Base-by-base conservation (phyloP, 331 rosid genomes). In the Telfairia occidentalis region DNA sequence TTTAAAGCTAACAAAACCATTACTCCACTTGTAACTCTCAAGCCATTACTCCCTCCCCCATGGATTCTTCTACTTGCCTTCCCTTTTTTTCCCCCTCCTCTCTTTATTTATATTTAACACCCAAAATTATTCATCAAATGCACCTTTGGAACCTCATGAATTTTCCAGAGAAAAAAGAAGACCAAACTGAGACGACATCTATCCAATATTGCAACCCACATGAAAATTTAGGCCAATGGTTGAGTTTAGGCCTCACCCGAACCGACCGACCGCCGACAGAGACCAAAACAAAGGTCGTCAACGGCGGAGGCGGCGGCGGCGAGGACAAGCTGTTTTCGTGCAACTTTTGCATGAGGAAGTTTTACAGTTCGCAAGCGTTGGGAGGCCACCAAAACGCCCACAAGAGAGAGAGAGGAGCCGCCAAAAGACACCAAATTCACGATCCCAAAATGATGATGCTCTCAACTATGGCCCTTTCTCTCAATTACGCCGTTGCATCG, bases 361-460 rank as follows among this genome's bases (percentile, higher is more conserved):
- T 92, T 45, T 88, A 85, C 70, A 91, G 91, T 30, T 92, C 97
- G 55, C 97, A 89, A 78, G 97, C 96, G n/a, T 81, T 92, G 53
- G 96, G 97, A 30, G 97, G 97, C 50, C 97, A 92, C 79, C 97
- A 92, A 74, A 92, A 92, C 76, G 97, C 97, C 48, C 96, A 92
- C 83, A 89, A 89, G 75, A 89, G 90, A 71, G 97, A 92, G 58
- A 86, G 97, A 84, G 92, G 90, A 80, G 89, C 89, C 6, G 88
- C 90, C 23, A 89, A 86, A 70, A 86, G 87, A 50, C 78, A 80
- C 72, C 91, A 83, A 40, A n/a, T n/a, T 76, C 88, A n/a, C 43
- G 89, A 82, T 40, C 80, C 78, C 42, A 81, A 78, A 84, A 84
- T 82, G 90, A 70, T 72, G 78, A 60, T 66, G 73, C 52, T 66